A percentile compares a stretch with the other conserved stretches of the same genome.
These are phyloP conservation scores for Elsinoe batatas DNA, from an alignment of 2,329 filamentous ascomycete species.

Conservation along the genomic window DNA sequence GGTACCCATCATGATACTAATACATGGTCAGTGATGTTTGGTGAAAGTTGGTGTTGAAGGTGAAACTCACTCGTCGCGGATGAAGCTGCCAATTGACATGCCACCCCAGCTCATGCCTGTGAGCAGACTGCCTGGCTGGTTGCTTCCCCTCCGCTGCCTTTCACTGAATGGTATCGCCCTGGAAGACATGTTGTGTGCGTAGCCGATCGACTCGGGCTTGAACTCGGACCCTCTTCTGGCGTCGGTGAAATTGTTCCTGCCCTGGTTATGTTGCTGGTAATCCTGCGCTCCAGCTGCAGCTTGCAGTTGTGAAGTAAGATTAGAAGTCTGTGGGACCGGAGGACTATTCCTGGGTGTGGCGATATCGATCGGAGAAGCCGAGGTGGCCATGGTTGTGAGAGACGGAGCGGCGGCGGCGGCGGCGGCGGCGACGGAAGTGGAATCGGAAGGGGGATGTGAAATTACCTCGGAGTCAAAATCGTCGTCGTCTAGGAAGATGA, in stretches of 20 bases:
- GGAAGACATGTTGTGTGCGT: constrained; percentile 37
- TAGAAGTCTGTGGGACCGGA: constrained; percentile 50
- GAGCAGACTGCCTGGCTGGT: constrained; percentile 48
- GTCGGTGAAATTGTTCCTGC: constrained; percentile 2
- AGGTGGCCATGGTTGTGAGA: constrained; percentile 40
- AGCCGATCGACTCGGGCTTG: constrained; percentile 42
- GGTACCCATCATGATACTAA: constrained; percentile 89
- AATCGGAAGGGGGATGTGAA: not conserved
- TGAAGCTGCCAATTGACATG: constrained; percentile 91
- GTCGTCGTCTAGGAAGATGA: constrained; percentile 31
- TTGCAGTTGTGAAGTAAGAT: constrained; percentile 52
- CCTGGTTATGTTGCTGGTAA: constrained; percentile 6
- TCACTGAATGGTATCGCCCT: constrained; percentile 53
- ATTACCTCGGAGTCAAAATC: constrained; percentile 29
- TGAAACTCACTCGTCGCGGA: constrained; percentile 85
- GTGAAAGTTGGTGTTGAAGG: not conserved
- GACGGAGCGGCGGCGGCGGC: constrained; percentile 11
- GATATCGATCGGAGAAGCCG: constrained; percentile 51
- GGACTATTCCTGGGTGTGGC: constrained; percentile 47
- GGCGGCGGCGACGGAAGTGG: not conserved
- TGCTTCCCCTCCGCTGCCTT: constrained; percentile 47
- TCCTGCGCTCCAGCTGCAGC: constrained; percentile 29
- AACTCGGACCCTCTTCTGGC: constrained; percentile 24
- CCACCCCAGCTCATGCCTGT: constrained; percentile 96
- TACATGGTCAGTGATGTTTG: constrained; percentile 31